Evolutionary conservation across 192 early-diverging fungal species (phyloP), one percentile per base, ranked within the genome.

Genomic region (Pecoramyces ruminantium): DNA sequence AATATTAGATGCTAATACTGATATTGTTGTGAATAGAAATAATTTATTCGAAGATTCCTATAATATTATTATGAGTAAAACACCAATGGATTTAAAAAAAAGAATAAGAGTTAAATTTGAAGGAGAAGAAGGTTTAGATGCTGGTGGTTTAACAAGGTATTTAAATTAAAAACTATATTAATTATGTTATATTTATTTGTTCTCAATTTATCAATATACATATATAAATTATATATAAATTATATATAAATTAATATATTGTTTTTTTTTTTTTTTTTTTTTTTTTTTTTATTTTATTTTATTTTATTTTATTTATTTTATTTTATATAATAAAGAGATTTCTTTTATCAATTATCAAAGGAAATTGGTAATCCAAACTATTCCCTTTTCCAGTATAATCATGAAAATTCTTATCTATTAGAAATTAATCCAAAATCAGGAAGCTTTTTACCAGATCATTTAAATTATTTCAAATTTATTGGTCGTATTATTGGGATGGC

Each of bases 361-460:
- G 96, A 97, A 84, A 97, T 99, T 95, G 97, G 97, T 87, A 96
- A 99, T 85, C 97, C 97, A n/a, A 92, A 94, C 85, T 93, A 92
- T 86, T 93, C 94, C 82, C 88, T 99, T 81, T 99, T 99, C 81
- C 96, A 99, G 86, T 99, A 97, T 87, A 95, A 94, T 3, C 94
- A 97, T 88, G 96, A 99, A 86, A 96, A 94, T 84, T 51, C 42
- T 21, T 99, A 99, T 87, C 97, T 96, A 58, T 89, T 99, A 77
- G 96, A 99, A 84, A 96, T 99, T 85, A 99, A 96, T 87, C 95
- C 96, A 29, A 91, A 97, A 86, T 96, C 95, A 13, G 92, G 88
- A 67, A 90, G 97, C 81, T 3, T 11, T 34, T 96, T 97, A 84
- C 95, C 97, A 30, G 95, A 98, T 82, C 96, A 99, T 89, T 88